Evolutionary conservation across 1,284 basidiomycete genomes (phyloP).

Genomic region (Ganoderma lingzhi): DNA sequence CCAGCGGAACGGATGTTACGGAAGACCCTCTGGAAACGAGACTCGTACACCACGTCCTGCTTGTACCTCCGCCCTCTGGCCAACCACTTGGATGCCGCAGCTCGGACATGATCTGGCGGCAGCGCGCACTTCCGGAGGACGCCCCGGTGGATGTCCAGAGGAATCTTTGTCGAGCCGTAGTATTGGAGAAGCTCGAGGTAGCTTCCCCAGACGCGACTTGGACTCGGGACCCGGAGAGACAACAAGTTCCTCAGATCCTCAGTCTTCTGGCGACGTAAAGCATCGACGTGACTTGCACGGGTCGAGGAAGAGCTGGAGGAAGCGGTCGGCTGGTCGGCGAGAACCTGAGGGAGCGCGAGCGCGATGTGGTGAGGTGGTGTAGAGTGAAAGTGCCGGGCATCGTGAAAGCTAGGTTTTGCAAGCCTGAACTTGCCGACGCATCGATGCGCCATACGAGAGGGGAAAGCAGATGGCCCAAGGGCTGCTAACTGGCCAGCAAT

Average conservation of each 20-base stretch:
- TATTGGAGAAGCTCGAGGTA: slow-evolving; percentile 64
- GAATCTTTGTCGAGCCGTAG: slow-evolving; percentile 56
- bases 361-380: slow-evolving; percentile 19
- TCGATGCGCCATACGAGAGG: slow-evolving; percentile 31
- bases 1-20: slow-evolving; percentile 69
- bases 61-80: slow-evolving; percentile 41
- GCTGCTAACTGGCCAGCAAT: slow-evolving; percentile 1
- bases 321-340: slow-evolving; percentile 17
- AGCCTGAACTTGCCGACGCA: slow-evolving; percentile 31
- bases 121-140: slow-evolving; percentile 73
- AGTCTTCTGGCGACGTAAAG: slow-evolving; percentile 38
- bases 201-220: slow-evolving; percentile 62
- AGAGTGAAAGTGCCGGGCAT: slow-evolving; percentile 23
- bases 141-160: slow-evolving; percentile 68
- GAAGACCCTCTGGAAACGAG: slow-evolving; percentile 69
- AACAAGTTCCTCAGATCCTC: slow-evolving; percentile 44
- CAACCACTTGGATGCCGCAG: slow-evolving; percentile 48
- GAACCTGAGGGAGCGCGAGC: slow-evolving; percentile 21
- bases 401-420: slow-evolving; percentile 19
- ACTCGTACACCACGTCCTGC: slow-evolving; percentile 61
- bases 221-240: slow-evolving; percentile 43
- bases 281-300: slow-evolving; percentile 14
- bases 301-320: slow-evolving; percentile 21
- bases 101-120: slow-evolving; percentile 53
- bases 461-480: slow-evolving; percentile 2